These are phyloP conservation scores for Malbranchea zuffiana DNA, from an alignment of 2,329 filamentous ascomycete species.

Conservation along the genomic window DNA sequence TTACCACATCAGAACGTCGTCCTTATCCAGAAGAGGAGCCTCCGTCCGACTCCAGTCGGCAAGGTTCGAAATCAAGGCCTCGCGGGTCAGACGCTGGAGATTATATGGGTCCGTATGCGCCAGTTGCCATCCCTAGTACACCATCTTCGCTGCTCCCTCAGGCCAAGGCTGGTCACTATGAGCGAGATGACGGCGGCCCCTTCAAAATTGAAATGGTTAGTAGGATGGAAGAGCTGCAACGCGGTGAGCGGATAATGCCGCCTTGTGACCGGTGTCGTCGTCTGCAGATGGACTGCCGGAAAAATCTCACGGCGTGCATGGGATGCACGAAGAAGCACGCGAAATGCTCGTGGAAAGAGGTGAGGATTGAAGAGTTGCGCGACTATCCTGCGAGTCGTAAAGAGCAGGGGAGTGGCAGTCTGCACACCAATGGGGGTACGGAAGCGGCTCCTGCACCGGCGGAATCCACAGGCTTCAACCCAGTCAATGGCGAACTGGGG, in stretches of 20 bases:
- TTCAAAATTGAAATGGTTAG: conserved; percentile 58
- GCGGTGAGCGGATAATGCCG: conserved; percentile 65
- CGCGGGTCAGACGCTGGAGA: conserved; percentile 29
- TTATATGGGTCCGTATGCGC: conserved; percentile 29
- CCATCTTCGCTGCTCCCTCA: conserved; percentile 43
- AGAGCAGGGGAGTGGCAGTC: conserved; percentile 7
- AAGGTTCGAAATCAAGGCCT: conserved; percentile 23
- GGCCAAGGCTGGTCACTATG: conserved; percentile 35
- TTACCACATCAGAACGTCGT: conserved; percentile 47
- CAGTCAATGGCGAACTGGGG: conserved; percentile 2
- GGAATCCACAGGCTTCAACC: conserved; percentile 4
- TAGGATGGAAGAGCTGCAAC: conserved; percentile 62
- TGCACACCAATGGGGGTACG: neutral
- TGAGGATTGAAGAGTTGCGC: conserved; percentile 59
- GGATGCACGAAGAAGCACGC: conserved; percentile 86
- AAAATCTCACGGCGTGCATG: conserved; percentile 75
- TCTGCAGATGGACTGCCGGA: conserved; percentile 69
- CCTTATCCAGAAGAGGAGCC: conserved; percentile 21
- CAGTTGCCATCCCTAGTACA: conserved; percentile 46
- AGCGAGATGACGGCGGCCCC: conserved; percentile 48
- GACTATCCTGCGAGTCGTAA: conserved; percentile 16
- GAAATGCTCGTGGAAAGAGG: conserved; percentile 73
- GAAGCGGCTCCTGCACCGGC: neutral
- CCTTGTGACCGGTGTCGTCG: conserved; percentile 76
- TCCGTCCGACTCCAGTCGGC: conserved; percentile 18